Conservation (phyloP, 306 rosid genomes). For the Cyclanthera cordifolia region DNA sequence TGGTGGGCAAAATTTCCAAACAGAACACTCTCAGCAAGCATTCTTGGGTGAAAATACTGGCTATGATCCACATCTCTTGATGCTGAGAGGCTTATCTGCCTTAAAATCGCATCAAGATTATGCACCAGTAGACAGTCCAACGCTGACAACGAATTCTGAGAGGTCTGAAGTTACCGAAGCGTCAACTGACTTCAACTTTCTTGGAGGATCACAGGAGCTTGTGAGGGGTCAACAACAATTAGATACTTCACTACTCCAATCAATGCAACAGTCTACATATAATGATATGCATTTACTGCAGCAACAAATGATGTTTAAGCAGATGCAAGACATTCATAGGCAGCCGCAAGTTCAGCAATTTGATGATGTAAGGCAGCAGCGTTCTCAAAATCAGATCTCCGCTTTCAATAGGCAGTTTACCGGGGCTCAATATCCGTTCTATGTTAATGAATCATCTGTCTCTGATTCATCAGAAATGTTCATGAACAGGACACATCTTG, state of each 20-base stretch:
- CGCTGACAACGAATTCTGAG: constrained; percentile 49
- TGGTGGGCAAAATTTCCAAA: constrained; percentile 23
- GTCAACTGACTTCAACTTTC: constrained; percentile 36
- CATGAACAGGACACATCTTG: constrained; percentile 35
- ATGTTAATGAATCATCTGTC: constrained; percentile 33
- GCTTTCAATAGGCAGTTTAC: constrained; percentile 28
- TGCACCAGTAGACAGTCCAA: constrained; percentile 47
- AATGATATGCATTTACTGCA: constrained; percentile 37
- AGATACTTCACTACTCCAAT: constrained; percentile 23
- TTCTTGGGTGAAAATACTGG: constrained; percentile 27
- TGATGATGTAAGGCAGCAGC: constrained; percentile 36
- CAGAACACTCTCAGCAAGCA: constrained; percentile 21
- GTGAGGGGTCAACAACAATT: constrained; percentile 28
- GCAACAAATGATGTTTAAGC: constrained; percentile 39
- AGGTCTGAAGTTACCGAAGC: constrained; percentile 45
- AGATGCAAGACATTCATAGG: constrained; percentile 44
- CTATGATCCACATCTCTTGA: constrained; percentile 24
- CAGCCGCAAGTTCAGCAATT: constrained; percentile 43
- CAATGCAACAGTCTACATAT: constrained; percentile 46
- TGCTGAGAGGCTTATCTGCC: constrained; percentile 19
- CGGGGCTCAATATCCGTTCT: constrained; percentile 32
- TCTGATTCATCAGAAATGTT: constrained; percentile 35
- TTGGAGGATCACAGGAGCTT: constrained; percentile 33
- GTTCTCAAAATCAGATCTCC: constrained; percentile 32
- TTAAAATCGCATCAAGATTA: constrained; percentile 34